Percentiles rank a stretch among this genome's conserved stretches.
Conservation (phyloP, 2,329 filamentous ascomycete genomes). For the Colletotrichum sansevieriae region DNA sequence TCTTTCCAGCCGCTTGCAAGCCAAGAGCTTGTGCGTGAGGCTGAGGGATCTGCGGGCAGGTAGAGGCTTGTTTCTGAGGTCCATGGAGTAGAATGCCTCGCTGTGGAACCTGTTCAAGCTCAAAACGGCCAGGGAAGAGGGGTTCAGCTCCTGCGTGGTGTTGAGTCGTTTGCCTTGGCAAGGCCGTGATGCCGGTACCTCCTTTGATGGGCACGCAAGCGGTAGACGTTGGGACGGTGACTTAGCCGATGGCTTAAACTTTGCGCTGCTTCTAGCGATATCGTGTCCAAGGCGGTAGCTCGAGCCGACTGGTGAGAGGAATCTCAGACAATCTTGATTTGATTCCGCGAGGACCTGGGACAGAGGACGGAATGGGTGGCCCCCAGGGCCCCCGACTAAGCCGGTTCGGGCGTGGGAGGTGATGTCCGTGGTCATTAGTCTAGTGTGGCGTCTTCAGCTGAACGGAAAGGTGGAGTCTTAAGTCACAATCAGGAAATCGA, state of each 20-base stretch:
- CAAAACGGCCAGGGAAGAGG: conserved; percentile 17
- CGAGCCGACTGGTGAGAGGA: background rate
- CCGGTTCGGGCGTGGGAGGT: conserved; percentile 33
- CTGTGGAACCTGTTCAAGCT: conserved; percentile 13
- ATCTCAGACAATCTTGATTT: conserved; percentile 10
- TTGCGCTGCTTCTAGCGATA: conserved; percentile 8
- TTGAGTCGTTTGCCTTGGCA: conserved; percentile 17
- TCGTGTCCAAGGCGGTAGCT: conserved; percentile 9
- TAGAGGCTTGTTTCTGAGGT: conserved; percentile 19
- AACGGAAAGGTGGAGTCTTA: conserved; percentile 14
- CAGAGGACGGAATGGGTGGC: conserved; percentile 33
- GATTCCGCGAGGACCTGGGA: conserved; percentile 36
- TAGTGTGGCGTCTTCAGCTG: conserved; percentile 36
- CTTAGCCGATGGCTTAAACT: background rate
- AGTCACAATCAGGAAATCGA: background rate
- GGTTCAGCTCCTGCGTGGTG: conserved; percentile 37
- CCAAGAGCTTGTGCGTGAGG: conserved; percentile 9
- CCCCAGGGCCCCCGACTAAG: conserved; percentile 26
- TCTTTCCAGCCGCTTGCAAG: conserved; percentile 10
- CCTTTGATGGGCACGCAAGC: background rate
- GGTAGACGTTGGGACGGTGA: background rate
- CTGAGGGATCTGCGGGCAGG: conserved; percentile 3
- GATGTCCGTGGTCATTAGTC: conserved; percentile 24
- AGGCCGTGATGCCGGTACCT: conserved; percentile 2
- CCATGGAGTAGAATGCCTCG: conserved; percentile 26